Evolutionary conservation across 352 stramenopile species (phyloP), one percentile per base, ranked within the genome.

Genomic region (Pythium coloratum): DNA sequence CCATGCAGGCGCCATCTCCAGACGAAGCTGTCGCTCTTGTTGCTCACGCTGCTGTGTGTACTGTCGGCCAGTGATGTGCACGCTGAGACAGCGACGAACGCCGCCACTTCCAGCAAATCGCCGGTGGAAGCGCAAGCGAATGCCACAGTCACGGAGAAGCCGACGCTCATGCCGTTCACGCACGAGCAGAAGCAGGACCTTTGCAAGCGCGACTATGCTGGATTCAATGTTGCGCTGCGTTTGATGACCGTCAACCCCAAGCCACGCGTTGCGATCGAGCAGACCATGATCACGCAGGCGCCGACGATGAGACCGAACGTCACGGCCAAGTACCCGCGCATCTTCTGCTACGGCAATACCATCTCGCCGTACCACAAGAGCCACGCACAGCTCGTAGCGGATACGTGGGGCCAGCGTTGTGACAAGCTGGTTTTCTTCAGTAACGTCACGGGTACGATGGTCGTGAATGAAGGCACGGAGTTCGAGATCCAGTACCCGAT

Each of bases 381-480:
- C 3, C 78, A 78, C 55, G 81, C 84, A 4, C 84, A 86, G 64
- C 72, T 84, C 20, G 82, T 92, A 18, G 84, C 84, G 28, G 84
- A 92, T 50, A 94, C 86, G 42, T 94, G 86, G 86, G 86, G 86
- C 30, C 84, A 92, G 65, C 82, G 84, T 36, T 94, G 86, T 64
- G 80, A 90, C 62, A 81, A 88, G 53, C 78, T 94, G 56, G 66
- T 94, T 54, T 94, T 94, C 63, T 92, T 94, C 69, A 94, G 86
- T 71, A 91, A 94, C 64, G 76, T 60, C 10, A 90, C 64, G 20
- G 82, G 81, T 55, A 73, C 62, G 0, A 81, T 90, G 56, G 67
- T 78, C 2, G 66, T 83, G 28, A 62, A 62, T 49, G 73, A 59
- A 30, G 61, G 58, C 24, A 73, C 69, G 24, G 40, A 36, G 2